Base-by-base conservation (phyloP, 305 asterid genomes). In the Plantago lanceolata region DNA sequence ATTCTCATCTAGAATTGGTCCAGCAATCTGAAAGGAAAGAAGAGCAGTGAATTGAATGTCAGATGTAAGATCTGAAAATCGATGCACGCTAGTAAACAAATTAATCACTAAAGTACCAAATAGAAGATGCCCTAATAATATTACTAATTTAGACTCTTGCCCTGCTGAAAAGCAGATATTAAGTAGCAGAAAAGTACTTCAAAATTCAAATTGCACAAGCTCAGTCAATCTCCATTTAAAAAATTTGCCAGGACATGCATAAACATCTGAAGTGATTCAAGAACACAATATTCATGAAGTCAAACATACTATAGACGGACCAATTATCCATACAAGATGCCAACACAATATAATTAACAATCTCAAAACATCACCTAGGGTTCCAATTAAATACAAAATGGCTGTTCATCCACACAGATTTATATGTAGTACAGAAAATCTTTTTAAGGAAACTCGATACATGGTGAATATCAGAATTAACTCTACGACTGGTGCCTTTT, bases 1-100 rank as follows among this genome's bases (percentile, higher is more conserved):
- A 63, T 63, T 75, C 84, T 87, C 97, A 73, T 90, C 90, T 54
- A 90, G 79, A 72, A 85, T 85, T 51, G 75, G 75, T 65, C 97
- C 97, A 64, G 89, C 79, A 57, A 87, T 73, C 96, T 90, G 84
- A 67, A 61, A 75, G 55, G 17, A 57, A 68, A 71, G 16, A 61
- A 53, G 20, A 57, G 40, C 12, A 49, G 63, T 18, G 35, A 61
- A 65, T 55, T 19, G 6, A 50, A 52, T 19, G 49, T 21, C 31
- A 69, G 52, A 19, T 52, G 71, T 66, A 45, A 48, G 57, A 20
- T 31, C 18, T 57, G 62, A 19, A 58, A 58, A 31, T 20, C 48
- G 0, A 18, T 33, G 60, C 20, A 49, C 53, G 14, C 9, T 54
- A 6, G 6, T 16, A 5, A 61, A 51, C 21, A 5, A 19, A 14